Base-by-base conservation (phyloP, 1,139 yeast species). In the Zygoascus hellenicus region DNA sequence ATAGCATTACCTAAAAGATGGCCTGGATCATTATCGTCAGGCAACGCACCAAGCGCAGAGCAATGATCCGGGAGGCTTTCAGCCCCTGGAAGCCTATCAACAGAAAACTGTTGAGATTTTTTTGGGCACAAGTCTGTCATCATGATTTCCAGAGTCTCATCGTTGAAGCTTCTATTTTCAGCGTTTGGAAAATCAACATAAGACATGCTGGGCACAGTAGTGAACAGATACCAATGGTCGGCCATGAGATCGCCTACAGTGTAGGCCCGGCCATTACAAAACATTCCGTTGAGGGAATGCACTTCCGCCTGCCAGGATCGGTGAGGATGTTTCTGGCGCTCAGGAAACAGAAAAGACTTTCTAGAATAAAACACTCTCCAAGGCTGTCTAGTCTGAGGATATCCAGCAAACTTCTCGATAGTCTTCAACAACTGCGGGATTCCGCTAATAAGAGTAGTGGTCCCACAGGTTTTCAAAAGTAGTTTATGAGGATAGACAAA, bases 391-490 rank as follows among this genome's bases (percentile, higher is more conserved):
- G 54, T 54, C 30, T 46, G 45, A 11, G 66, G 59, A 46, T 60
- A 67, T 1, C 68, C 66, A n/a, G 78, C 50, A 84, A 68, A 55
- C 75, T 65, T 55, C 28, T 65, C 61, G 10, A 83, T 77, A 22
- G 78, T 65, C 39, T 76, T 75, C 55, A 84, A 77, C 50, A 90
- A 69, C 48, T 77, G 75, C 29, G 78, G 80, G 37, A 92, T 69
- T 58, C 97, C 92, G 30, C 81, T 78, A 53, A 92, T 74, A 1
- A 96, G 83, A 1, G 97, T 88, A 1, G 97, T 92, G 11, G 97
- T 90, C 9, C 98, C 98, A 65, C 98, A 92, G 11, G 98, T 92
- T 67, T 92, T 92, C 61, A 92, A 74, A 49, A 90, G 81, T 55
- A 90, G 60, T 65, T 86, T 89, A 67, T 89, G 92, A 29, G 87